These are phyloP conservation scores for Wallemia ichthyophaga DNA, from an alignment of 1,284 basidiomycete genomes.

Conservation along the genomic window DNA sequence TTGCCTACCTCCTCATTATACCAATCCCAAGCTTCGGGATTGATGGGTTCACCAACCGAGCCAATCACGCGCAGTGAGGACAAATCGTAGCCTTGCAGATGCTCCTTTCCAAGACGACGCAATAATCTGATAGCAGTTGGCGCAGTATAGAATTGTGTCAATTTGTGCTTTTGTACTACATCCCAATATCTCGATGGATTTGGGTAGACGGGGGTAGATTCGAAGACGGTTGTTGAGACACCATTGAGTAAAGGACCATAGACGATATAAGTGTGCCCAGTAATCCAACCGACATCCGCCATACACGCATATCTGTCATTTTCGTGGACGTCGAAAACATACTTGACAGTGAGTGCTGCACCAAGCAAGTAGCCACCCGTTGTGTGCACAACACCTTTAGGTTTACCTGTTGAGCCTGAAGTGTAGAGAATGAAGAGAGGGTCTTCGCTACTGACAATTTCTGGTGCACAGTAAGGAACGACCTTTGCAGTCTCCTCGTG, in stretches of 20 bases:
- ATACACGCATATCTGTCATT: slow-evolving; percentile 85
- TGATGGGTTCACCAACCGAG: slow-evolving; percentile 90
- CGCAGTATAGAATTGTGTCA: slow-evolving; percentile 83
- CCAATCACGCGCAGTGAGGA: slow-evolving; percentile 61
- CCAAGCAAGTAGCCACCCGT: slow-evolving; percentile 80
- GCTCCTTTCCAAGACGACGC: slow-evolving; percentile 57
- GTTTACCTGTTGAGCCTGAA: slow-evolving; percentile 81
- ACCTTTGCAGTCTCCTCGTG: slow-evolving; percentile 65
- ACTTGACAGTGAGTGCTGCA: slow-evolving; percentile 71
- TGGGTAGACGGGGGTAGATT: slow-evolving; percentile 89
- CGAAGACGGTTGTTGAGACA: slow-evolving; percentile 74
- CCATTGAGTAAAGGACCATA: slow-evolving; percentile 84
- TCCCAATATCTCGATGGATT: slow-evolving; percentile 92
- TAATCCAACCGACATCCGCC: slow-evolving; percentile 99
- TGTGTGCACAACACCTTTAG: slow-evolving; percentile 87
- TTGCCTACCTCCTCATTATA: slow-evolving; percentile 82
- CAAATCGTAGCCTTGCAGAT: slow-evolving; percentile 60
- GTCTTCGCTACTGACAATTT: slow-evolving; percentile 66
- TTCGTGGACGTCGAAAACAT: slow-evolving; percentile 83
- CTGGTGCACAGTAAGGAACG: slow-evolving; percentile 62
- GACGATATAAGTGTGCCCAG: slow-evolving; percentile 89
- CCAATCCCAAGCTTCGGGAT: slow-evolving; percentile 98
- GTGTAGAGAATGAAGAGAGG: slow-evolving; percentile 95
- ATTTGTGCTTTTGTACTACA: slow-evolving; percentile 65
- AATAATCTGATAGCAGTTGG: slow-evolving; percentile 52